These are phyloP conservation scores for Cystobasidium pallidum DNA, from an alignment of 1,284 basidiomycete species.

Conservation along the genomic window DNA sequence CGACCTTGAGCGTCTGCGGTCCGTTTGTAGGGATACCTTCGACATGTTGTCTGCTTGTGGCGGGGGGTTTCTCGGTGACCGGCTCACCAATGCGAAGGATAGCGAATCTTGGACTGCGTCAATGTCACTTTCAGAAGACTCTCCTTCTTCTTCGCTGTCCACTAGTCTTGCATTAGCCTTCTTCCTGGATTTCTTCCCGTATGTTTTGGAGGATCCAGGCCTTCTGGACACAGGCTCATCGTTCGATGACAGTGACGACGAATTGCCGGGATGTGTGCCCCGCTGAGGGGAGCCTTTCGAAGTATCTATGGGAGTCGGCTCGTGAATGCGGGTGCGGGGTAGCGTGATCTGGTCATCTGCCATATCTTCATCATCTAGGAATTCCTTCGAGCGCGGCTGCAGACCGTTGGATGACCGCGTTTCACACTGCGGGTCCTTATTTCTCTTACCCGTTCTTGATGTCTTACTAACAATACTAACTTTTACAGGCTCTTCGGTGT, in stretches of 20 bases:
- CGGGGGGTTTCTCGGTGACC: not conserved
- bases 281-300: not conserved
- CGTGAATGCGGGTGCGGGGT: not conserved
- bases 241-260: not conserved
- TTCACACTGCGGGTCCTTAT: not conserved
- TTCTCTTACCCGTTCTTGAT: not conserved
- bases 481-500: slow-evolving; percentile 5
- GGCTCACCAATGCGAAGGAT: not conserved
- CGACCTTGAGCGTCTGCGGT: not conserved
- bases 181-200: slow-evolving; percentile 9
- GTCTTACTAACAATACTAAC: slow-evolving; percentile 11
- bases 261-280: not conserved
- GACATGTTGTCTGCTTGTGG: not conserved
- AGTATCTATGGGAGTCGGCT: not conserved
- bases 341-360: slow-evolving; percentile 8
- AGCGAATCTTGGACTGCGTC: not conserved
- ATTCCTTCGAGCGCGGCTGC: slow-evolving; percentile 28
- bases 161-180: not conserved
- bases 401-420: not conserved
- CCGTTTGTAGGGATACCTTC: too few relatives aligned
- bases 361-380: slow-evolving; percentile 42
- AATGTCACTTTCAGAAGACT: not conserved
- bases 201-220: slow-evolving; percentile 6
- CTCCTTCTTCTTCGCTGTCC: slow-evolving; percentile 20
- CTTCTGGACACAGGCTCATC: not conserved